Base-by-base conservation (phyloP, 768 basidiomycete genomes). In the Macrolepiota albuminosa region DNA sequence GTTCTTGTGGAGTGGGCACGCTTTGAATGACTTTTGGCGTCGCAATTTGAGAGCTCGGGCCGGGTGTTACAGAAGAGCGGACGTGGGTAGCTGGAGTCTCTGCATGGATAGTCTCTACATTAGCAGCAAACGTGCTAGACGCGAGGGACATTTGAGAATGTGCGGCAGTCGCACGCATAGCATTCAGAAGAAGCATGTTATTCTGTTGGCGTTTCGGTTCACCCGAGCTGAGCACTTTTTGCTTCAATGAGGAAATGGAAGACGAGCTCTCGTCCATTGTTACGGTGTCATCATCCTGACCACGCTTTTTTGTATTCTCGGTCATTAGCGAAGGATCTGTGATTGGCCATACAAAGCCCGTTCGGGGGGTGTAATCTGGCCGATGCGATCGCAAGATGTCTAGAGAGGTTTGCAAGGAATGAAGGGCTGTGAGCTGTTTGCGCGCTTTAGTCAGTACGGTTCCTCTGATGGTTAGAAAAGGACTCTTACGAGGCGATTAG, bases 261-360 rank as follows among this genome's bases (percentile, higher is more conserved):
- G 68, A 67, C 49, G 57, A 13, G 24, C 49, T 56, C 37, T 67
- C 65, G 42, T 61, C 63, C 18, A 43, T 47, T 16, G 51, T 46
- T 13, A 62, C 55, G 40, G 64, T 59, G 51, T 73, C 67, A 37
- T 69, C 70, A 31, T 72, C 74, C 3, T 68, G 55, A 7, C 47
- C 61, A 46, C 71, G 70, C 63, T 69, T 84, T 65, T 85, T 84
- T 47, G 60, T 64, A 26, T 72, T 62, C 39, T 79, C 74, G 18
- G 77, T 74, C 9, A 76, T 64, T 1, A 78, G 60, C 29, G 82
- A 75, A 3, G 84, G 70, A 63, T 88, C 88, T 56, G 81, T 76
- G 63, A 94, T 86, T 49, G 93, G 91, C 93, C 93, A 95, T 1
- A 87, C 81, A 68, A 92, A 91, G 6, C 90, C 91, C 31, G 87